phyloP scores from a whole-genome alignment of 306 rosid species.

The Myrica gale region DNA sequence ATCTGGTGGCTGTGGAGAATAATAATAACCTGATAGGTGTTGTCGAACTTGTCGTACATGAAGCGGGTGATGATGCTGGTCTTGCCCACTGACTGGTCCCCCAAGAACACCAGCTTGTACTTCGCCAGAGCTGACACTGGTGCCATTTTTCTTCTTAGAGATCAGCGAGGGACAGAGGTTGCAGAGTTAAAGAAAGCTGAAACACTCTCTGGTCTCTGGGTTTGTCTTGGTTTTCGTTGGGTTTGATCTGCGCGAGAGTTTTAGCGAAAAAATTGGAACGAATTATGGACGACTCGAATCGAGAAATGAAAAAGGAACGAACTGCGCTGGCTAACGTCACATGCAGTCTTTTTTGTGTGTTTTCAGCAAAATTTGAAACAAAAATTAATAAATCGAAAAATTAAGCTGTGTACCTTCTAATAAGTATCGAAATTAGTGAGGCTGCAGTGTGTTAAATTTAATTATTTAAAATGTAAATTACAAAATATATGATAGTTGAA shows the following conservation, averaged over 20 bases:
- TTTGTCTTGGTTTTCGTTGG: neutral
- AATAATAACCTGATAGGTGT: conserved; percentile 52
- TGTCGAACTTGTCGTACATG: conserved; percentile 65
- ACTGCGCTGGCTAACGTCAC: too few species aligned
- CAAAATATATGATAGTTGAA: too few species aligned
- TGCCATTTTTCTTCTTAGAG: conserved; percentile 36
- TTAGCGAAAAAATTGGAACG: neutral
- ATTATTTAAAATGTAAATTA: too few species aligned
- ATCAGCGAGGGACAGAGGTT: neutral
- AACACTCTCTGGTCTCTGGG: neutral
- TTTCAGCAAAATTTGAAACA: too few species aligned
- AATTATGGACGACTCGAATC: too few species aligned
- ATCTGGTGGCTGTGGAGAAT: conserved; percentile 23
- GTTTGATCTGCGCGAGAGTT: conserved; percentile 19
- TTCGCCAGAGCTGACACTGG: conserved; percentile 61
- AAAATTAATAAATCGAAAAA: too few species aligned
- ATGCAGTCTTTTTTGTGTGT: too few species aligned
- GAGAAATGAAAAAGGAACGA: too few species aligned
- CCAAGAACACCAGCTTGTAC: conserved; percentile 58
- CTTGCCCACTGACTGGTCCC: conserved; percentile 64
- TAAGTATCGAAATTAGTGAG: too few species aligned
- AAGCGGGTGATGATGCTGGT: conserved; percentile 67
- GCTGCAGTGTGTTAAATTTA: neutral
- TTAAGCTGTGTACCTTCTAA: too few species aligned
- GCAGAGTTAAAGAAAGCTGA: too few species aligned